Evolutionary conservation across 306 rosid genomes (phyloP).

Genomic region (Lathyrus sativus): DNA sequence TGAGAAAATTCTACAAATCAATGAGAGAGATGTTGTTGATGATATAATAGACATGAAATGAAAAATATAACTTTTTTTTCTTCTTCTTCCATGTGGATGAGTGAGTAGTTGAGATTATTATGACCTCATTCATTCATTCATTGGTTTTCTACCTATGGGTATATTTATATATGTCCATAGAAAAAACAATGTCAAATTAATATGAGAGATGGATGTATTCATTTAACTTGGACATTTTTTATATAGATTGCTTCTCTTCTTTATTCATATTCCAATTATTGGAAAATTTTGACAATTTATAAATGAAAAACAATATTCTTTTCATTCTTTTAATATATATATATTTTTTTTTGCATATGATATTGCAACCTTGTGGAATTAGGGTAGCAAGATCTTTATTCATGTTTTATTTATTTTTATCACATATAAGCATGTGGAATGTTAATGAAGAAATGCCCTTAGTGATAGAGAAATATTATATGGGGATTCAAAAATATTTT

Average conservation of each 20-base stretch:
- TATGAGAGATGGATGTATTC: slow-evolving; percentile 6
- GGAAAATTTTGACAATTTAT: slow-evolving; percentile 4
- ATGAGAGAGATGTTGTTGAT: slow-evolving; percentile 42
- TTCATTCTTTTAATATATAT: neutral
- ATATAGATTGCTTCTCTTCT: neutral
- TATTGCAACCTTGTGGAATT: neutral
- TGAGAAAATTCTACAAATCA: slow-evolving; percentile 64
- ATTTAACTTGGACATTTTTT: slow-evolving; percentile 14
- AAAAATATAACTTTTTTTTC: neutral
- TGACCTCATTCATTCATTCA: slow-evolving; percentile 2
- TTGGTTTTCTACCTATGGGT: neutral
- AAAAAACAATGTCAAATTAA: neutral
- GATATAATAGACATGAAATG: slow-evolving; percentile 3
- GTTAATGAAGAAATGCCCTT: too few species aligned
- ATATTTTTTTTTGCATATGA: neutral
- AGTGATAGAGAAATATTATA: too few species aligned
- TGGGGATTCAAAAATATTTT: too few species aligned
- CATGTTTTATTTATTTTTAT: too few species aligned
- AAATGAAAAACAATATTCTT: neutral
- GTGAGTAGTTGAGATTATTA: slow-evolving; percentile 18
- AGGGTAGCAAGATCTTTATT: too few species aligned
- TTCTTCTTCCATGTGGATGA: neutral
- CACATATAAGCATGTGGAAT: too few species aligned
- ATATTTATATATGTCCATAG: neutral
- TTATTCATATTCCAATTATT: neutral